Percentiles rank a stretch among this genome's conserved stretches.
These are phyloP conservation scores for Dichotomocladium elegans DNA, from an alignment of 371 early-diverging fungal genomes.

Conservation along the genomic window DNA sequence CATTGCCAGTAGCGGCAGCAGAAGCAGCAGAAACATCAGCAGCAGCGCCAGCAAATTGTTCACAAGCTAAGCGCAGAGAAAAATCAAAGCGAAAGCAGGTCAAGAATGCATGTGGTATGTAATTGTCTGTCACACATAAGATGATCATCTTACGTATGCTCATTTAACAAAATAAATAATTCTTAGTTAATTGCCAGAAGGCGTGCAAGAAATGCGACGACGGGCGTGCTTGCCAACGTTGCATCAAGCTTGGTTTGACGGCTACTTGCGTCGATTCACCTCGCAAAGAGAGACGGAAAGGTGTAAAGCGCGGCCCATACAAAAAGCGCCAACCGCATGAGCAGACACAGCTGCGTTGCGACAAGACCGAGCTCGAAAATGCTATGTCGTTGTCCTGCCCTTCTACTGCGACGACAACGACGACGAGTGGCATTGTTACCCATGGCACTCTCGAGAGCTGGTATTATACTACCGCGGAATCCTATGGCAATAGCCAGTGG, in stretches of 20 bases:
- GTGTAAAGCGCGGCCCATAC: conserved; percentile 77
- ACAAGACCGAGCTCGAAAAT: too few species aligned
- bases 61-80: too few species aligned
- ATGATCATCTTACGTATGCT: not conserved
- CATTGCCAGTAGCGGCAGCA: too few species aligned
- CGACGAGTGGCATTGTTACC: too few species aligned
- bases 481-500: too few species aligned
- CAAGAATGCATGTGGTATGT: conserved; percentile 78
- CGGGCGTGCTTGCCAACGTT: conserved; percentile 76
- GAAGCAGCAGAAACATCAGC: too few species aligned
- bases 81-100: conserved; percentile 63
- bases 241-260: conserved; percentile 64
- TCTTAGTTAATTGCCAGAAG: conserved; percentile 80
- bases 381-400: too few species aligned
- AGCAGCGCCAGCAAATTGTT: too few species aligned
- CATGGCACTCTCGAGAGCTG: too few species aligned
- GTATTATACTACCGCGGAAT: too few species aligned
- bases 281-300: conserved; percentile 77
- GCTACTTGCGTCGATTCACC: conserved; percentile 72
- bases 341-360: conserved; percentile 3
- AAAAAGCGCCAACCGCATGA: conserved; percentile 35
- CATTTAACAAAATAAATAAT: not conserved
- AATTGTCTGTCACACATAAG: not conserved
- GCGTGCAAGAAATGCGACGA: conserved; percentile 91
- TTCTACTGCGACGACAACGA: too few species aligned